Evolutionary conservation across 2,329 filamentous ascomycete genomes (phyloP).

Genomic region (Fusarium buxicola): DNA sequence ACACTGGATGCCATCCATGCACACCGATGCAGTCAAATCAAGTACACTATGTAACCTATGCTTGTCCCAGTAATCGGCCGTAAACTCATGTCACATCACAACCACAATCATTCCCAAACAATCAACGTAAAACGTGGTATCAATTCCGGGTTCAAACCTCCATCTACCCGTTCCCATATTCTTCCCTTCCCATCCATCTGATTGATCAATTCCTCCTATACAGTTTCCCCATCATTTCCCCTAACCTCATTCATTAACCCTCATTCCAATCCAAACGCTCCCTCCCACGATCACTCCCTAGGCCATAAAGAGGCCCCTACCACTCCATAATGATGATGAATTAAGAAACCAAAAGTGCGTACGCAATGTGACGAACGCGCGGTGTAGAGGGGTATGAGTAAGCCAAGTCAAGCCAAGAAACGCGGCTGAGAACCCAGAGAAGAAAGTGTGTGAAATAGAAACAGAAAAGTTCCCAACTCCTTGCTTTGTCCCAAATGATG

Average conservation of each 20-base stretch:
- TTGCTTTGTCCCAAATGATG: slow-evolving; percentile 42
- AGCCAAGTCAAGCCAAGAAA: slow-evolving; percentile 28
- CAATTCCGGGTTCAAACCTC: slow-evolving; percentile 38
- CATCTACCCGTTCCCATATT: slow-evolving; percentile 28
- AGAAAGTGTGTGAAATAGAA: slow-evolving; percentile 29
- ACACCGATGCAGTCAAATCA: too few species aligned
- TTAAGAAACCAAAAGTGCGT: slow-evolving; percentile 16
- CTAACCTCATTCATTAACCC: slow-evolving; percentile 10
- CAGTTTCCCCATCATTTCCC: slow-evolving; percentile 15
- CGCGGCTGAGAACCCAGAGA: slow-evolving; percentile 13
- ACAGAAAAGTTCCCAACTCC: slow-evolving; percentile 43
- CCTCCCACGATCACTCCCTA: background rate
- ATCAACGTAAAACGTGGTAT: slow-evolving; percentile 39
- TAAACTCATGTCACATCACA: background rate
- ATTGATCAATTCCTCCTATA: slow-evolving; percentile 24
- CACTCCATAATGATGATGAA: slow-evolving; percentile 12
- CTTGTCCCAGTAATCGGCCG: background rate
- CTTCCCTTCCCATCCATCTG: slow-evolving; percentile 13
- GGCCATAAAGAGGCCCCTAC: background rate
- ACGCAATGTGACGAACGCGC: slow-evolving; percentile 15
- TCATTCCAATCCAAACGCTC: slow-evolving; percentile 25
- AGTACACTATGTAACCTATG: too few species aligned
- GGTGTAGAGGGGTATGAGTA: slow-evolving; percentile 35
- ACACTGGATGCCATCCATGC: too few species aligned
- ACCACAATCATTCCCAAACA: background rate